These are phyloP conservation scores for Phaeosphaeriaceae sp. DNA, from an alignment of 2,329 filamentous ascomycete species.

Conservation along the genomic window DNA sequence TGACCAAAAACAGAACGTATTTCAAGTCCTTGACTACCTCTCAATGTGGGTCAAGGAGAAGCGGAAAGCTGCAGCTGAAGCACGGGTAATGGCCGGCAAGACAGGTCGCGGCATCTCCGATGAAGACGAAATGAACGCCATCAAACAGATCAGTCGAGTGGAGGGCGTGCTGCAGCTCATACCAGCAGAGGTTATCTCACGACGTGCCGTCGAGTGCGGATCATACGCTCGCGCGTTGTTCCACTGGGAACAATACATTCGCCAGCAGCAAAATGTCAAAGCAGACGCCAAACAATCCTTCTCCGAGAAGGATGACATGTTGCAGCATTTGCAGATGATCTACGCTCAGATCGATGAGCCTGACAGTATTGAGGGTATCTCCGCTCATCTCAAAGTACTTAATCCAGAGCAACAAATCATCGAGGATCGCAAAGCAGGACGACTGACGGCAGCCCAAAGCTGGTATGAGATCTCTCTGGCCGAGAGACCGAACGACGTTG, in stretches of 20 bases:
- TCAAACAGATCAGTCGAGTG: conserved; percentile 69
- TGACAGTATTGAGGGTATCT: conserved; percentile 94
- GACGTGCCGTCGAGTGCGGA: conserved; percentile 89
- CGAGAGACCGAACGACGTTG: conserved; percentile 76
- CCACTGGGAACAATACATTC: conserved; percentile 91
- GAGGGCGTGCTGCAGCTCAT: conserved; percentile 75
- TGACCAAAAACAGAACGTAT: conserved; percentile 73
- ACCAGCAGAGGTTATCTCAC: conserved; percentile 76
- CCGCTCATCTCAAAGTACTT: conserved; percentile 83
- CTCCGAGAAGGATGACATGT: conserved; percentile 67
- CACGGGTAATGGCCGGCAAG: conserved; percentile 52
- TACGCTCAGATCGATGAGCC: conserved; percentile 98
- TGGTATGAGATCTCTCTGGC: conserved; percentile 95
- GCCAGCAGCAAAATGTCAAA: conserved; percentile 58
- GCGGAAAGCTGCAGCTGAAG: conserved; percentile 58
- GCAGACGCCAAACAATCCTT: conserved; percentile 57
- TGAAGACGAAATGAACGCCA: conserved; percentile 60
- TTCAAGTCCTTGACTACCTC: conserved; percentile 88
- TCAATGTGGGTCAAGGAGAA: conserved; percentile 89
- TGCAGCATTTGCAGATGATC: conserved; percentile 86
- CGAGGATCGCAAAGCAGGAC: conserved; percentile 88
- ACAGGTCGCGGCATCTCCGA: conserved; percentile 53
- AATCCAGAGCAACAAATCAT: conserved; percentile 93
- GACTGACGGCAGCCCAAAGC: conserved; percentile 93
- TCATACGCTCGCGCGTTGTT: conserved; percentile 92